These are phyloP conservation scores for Amaranthus cruentus DNA, from an alignment of 148 eudicot genomes.

Conservation along the genomic window DNA sequence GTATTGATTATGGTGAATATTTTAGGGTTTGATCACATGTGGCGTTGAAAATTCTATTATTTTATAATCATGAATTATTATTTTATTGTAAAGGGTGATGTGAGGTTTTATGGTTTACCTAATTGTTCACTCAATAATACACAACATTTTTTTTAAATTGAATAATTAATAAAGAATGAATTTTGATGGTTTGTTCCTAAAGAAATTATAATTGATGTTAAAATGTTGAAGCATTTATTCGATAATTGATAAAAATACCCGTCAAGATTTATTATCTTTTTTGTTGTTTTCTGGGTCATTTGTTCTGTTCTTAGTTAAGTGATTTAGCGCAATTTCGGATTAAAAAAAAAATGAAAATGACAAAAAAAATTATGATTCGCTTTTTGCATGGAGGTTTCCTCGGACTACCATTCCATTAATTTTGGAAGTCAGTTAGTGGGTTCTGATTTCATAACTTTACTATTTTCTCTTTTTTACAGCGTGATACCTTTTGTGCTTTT, in stretches of 20 bases:
- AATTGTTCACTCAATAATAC: too few species aligned
- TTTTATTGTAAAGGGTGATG: neutral
- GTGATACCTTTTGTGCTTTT: neutral
- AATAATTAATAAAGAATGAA: too few species aligned
- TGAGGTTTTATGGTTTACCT: neutral
- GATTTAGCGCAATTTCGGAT: too few species aligned
- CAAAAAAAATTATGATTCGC: neutral
- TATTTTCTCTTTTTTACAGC: neutral
- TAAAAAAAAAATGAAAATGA: neutral
- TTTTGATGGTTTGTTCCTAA: too few species aligned
- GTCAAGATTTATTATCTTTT: neutral
- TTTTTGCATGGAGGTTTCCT: neutral
- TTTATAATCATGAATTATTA: neutral
- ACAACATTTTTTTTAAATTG: too few species aligned
- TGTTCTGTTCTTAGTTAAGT: neutral
- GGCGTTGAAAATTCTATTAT: conserved; percentile 1
- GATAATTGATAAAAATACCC: too few species aligned
- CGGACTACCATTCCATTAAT: conserved; percentile 6
- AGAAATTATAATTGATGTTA: too few species aligned
- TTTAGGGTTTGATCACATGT: neutral
- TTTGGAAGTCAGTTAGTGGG: conserved; percentile 2
- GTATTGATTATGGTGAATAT: too few species aligned
- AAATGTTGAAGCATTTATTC: too few species aligned
- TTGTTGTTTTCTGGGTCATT: neutral
- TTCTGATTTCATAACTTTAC: neutral